A percentile compares a stretch with the other conserved stretches of the same genome.
These are phyloP conservation scores for Colletotrichum melonis DNA, from an alignment of 2,329 filamentous ascomycete genomes.

Conservation along the genomic window DNA sequence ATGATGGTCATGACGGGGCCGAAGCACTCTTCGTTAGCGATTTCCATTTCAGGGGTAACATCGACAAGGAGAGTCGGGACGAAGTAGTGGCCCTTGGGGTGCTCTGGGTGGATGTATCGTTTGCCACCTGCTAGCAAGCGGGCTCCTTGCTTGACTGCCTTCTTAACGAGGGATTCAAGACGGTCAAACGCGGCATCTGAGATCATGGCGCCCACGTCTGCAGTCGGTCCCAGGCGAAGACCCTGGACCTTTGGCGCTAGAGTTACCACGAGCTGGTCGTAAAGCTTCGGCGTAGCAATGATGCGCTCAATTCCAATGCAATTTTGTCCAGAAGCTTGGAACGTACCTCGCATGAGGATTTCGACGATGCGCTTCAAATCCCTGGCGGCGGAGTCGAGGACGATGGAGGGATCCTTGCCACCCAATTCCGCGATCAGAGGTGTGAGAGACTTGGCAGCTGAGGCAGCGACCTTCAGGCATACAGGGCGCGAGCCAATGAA, in stretches of 20 bases:
- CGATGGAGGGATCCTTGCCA: conserved; percentile 91
- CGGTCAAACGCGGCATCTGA: conserved; percentile 80
- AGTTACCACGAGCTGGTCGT: conserved; percentile 76
- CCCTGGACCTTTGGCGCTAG: conserved; percentile 80
- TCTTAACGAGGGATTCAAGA: conserved; percentile 80
- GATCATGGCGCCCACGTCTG: conserved; percentile 92
- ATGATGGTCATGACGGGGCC: conserved; percentile 91
- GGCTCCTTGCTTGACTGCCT: conserved; percentile 84
- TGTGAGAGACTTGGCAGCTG: conserved; percentile 86
- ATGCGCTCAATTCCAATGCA: conserved; percentile 97
- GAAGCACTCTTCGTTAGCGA: conserved; percentile 93
- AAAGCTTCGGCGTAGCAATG: conserved; percentile 81
- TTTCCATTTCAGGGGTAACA: conserved; percentile 85
- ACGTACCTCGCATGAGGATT: conserved; percentile 90
- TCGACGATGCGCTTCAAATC: conserved; percentile 80
- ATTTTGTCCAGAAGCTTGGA: conserved; percentile 96
- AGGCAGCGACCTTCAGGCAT: conserved; percentile 87
- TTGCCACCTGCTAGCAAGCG: conserved; percentile 84
- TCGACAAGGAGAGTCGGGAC: conserved; percentile 89
- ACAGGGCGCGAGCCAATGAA: conserved; percentile 94
- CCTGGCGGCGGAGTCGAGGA: conserved; percentile 80
- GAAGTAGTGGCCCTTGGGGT: conserved; percentile 91
- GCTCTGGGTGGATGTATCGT: conserved; percentile 75
- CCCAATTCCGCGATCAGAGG: conserved; percentile 92
- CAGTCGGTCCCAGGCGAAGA: conserved; percentile 79